Evolutionary conservation across 495 filamentous ascomycete genomes (phyloP), one percentile per base, ranked within the genome.

Genomic region (Neurospora sp.): DNA sequence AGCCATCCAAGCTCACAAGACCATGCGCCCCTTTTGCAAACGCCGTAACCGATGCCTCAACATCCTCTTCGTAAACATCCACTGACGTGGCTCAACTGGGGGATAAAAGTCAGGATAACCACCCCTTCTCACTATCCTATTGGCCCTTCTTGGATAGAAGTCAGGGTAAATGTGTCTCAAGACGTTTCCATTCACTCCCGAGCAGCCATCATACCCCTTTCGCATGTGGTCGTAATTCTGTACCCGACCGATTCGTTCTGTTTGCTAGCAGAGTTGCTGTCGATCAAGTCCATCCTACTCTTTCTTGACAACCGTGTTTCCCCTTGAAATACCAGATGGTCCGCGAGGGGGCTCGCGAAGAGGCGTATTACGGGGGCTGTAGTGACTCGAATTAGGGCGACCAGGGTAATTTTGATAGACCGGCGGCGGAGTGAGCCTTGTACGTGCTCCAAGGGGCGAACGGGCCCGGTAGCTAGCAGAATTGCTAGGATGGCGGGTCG

Each of bases 401-500:
- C 72, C 69, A 3, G 18, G 18, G 22, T 40, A 73, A 16, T 66
- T 40, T 14, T 68, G 10, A 42, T 74, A 72, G 3, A 20, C 14
- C 4, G 72, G 61, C 38, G 69, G 68, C 70, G 77, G 41, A 14
- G 61, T 68, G 42, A 40, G 40, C 27, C 66, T 40, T 68, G 48
- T 9, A 48, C 72, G 59, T 35, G 40, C 53, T 18, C 27, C 53
- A 18, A 66, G 53, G 4, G 75, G 78, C 40, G 78, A 80, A 72
- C 74, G 72, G 68, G 73, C 70, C 70, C 76, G 73, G 20, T 20
- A 59, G 12, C 71, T 70, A 37, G n/a, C 69, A 37, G 42, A 18
- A 18, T 4, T 37, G 10, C 44, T 18, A 31, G 42, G 14, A 41
- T 39, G 48, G 10, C 14, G 16, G 22, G 12, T 9, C 9, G 69